Evolutionary conservation across 2,329 filamentous ascomycete species (phyloP).

Genomic region (Pochonia chlamydosporia): DNA sequence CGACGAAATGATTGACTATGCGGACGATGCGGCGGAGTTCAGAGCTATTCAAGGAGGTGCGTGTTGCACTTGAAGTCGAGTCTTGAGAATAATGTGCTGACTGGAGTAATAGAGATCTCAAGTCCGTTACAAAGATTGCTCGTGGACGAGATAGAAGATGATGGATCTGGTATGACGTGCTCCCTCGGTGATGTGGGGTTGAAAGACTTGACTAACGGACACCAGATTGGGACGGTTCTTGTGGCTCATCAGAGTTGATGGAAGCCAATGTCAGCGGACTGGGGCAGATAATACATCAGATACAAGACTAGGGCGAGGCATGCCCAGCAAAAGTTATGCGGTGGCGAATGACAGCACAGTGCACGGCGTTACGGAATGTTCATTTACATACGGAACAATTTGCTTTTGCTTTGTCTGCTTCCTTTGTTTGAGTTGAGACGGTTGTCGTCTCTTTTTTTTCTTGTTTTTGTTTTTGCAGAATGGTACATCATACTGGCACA

Average conservation of each 20-base stretch:
- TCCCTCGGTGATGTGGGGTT: neutral
- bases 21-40: slow-evolving; percentile 20
- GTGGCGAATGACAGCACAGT: neutral
- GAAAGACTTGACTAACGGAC: slow-evolving; percentile 14
- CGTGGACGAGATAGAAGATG: slow-evolving; percentile 53
- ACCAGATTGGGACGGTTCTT: slow-evolving; percentile 50
- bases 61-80: slow-evolving; percentile 4
- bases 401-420: neutral
- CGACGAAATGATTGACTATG: slow-evolving; percentile 24
- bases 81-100: slow-evolving; percentile 4
- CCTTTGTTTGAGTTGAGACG: neutral
- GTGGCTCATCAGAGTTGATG: slow-evolving; percentile 48
- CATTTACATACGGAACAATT: neutral
- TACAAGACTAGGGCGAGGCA: slow-evolving; percentile 31
- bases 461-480: neutral
- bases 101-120: slow-evolving; percentile 28
- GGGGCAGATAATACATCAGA: slow-evolving; percentile 35
- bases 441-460: neutral
- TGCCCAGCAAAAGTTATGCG: slow-evolving; percentile 10
- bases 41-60: slow-evolving; percentile 20
- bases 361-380: neutral
- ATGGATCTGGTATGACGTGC: slow-evolving; percentile 45
- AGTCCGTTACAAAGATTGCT: slow-evolving; percentile 47
- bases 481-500: neutral
- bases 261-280: slow-evolving; percentile 43